Percentiles rank a stretch among this genome's conserved stretches.
phyloP scores from a whole-genome alignment of 768 basidiomycete genomes.

The Vararia minispora region DNA sequence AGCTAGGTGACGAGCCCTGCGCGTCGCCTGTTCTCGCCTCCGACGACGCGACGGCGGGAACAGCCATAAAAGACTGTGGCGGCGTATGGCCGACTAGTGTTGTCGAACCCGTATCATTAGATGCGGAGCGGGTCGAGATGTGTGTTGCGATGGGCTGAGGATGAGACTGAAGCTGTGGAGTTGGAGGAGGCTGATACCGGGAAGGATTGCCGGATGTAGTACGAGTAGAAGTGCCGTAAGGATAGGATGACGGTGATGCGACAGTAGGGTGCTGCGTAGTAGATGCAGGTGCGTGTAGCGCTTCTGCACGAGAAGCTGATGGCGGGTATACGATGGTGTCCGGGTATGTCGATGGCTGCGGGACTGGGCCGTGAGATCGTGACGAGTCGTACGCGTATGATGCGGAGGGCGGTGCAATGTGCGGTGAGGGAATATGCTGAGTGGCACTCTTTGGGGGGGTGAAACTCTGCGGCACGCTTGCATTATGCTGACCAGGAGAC shows the following conservation, averaged over 20 bases:
- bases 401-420: too few relatives aligned
- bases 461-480: slow-evolving; percentile 9
- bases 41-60: too few relatives aligned
- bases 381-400: slow-evolving; percentile 10
- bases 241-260: too few relatives aligned
- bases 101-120: slow-evolving; percentile 15
- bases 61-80: too few relatives aligned
- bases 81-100: slow-evolving; percentile 13
- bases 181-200: slow-evolving; percentile 9
- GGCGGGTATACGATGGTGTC: slow-evolving; percentile 11
- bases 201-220: slow-evolving; percentile 9
- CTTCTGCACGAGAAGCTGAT: slow-evolving; percentile 6
- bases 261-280: too few relatives aligned
- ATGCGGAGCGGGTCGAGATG: slow-evolving; percentile 9
- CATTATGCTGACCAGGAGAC: slow-evolving; percentile 9
- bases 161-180: slow-evolving; percentile 5
- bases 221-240: slow-evolving; percentile 8
- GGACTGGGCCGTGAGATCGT: slow-evolving; percentile 5
- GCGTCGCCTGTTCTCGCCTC: too few relatives aligned
- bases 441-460: slow-evolving; percentile 8
- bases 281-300: too few relatives aligned
- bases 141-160: slow-evolving; percentile 5
- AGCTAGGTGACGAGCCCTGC: too few relatives aligned
- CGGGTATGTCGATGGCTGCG: slow-evolving; percentile 12
- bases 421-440: slow-evolving; percentile 3